These are phyloP conservation scores for Xylaria sp. DNA, from an alignment of 2,329 filamentous ascomycete species.

Conservation along the genomic window DNA sequence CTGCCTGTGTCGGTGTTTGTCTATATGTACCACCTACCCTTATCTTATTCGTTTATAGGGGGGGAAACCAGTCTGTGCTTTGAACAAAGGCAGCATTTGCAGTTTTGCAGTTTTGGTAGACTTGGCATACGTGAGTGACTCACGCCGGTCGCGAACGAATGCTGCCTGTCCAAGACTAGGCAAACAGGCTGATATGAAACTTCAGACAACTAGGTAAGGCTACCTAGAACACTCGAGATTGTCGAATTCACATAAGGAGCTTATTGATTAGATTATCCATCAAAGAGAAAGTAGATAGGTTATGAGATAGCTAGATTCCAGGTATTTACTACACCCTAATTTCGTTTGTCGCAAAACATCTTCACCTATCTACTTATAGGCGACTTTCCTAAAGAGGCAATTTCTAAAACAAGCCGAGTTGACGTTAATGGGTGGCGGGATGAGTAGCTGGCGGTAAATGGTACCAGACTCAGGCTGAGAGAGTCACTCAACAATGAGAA, in stretches of 20 bases:
- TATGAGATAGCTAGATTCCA: background rate
- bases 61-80: no score
- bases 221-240: no score
- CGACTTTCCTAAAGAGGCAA: slow-evolving; percentile 29
- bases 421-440: background rate
- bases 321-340: background rate
- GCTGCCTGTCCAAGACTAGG: background rate
- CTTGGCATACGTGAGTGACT: background rate
- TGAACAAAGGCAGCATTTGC: no score
- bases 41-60: no score
- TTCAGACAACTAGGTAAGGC: no score
- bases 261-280: no score
- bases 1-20: background rate
- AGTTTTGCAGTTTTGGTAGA: no score
- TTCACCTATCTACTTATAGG: no score
- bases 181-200: background rate
- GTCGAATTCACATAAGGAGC: no score
- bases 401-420: slow-evolving; percentile 19
- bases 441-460: background rate
- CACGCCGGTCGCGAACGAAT: background rate
- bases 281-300: background rate
- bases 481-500: no score
- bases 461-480: background rate
- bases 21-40: no score
- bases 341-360: background rate